Evolutionary conservation across 2,329 filamentous ascomycete species (phyloP), one percentile per base, ranked within the genome.

Genomic region (Myriangium duriaei): DNA sequence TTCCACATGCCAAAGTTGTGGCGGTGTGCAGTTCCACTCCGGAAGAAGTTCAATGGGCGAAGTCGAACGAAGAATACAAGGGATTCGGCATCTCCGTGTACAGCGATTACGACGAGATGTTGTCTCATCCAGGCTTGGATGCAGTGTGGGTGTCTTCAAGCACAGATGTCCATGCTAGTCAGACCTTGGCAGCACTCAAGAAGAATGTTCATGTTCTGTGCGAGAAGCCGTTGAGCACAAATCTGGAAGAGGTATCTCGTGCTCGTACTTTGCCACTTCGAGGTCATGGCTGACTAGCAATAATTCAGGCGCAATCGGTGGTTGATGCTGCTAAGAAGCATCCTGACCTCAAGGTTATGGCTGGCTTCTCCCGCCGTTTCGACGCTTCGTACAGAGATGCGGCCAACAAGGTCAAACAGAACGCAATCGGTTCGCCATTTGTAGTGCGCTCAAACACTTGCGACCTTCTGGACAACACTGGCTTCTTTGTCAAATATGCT

Each of bases 1-100:
- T 61, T 6, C 63, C 65, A 14, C 58, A 62, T 28, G 66, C 67
- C 29, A 52, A 65, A 33, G 59, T 72, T 14, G 61, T 69, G 14
- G 66, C 65, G 38, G 68, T 63, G 28, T 68, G 62, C 49, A n/a
- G n/a, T 62, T 6, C 37, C 26, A 19, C 32, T 4, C 37, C 35
- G 9, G 28, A 46, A 10, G 45, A 46, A 11, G 19, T 49, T 12
- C 42, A 48, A 21, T 31, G 32, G 35, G 35, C 35, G n/a, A n/a
- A n/a, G n/a, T n/a, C n/a, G n/a, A n/a, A n/a, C 6, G 4, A 11
- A 10, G 28, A 18, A 2, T 19, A 12, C 9, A 35, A 61, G n/a
- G n/a, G n/a, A n/a, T n/a, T n/a, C n/a, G n/a, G n/a, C n/a, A n/a
- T n/a, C n/a, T 53, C 48, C 1, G 46, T 68, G 2, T 70, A 68